Percentiles rank a stretch among this genome's conserved stretches.
phyloP scores from a whole-genome alignment of 176 grass and related monocot species.

The Musa acuminata region DNA sequence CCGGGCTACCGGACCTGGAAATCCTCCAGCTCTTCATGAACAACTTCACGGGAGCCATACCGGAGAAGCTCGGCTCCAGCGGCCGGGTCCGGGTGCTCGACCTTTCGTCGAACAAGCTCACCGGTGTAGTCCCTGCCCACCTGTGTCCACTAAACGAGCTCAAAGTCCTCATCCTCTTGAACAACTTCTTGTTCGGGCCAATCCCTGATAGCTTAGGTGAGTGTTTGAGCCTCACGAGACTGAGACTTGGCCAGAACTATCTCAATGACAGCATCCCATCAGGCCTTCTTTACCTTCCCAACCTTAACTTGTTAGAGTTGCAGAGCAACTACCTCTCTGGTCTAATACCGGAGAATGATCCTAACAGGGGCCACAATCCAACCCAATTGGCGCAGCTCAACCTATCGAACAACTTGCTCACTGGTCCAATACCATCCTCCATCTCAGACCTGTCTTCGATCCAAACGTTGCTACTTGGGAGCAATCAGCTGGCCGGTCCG shows the following conservation, averaged over 20 bases:
- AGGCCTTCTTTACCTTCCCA: conserved; percentile 71
- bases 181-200: conserved; percentile 91
- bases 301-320: conserved; percentile 71
- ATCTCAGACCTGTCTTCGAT: conserved; percentile 52
- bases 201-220: conserved; percentile 51
- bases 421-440: conserved; percentile 46
- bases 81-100: conserved; percentile 56
- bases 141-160: conserved; percentile 57
- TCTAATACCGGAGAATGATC: conserved; percentile 34
- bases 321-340: conserved; percentile 93
- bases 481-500: conserved; percentile 43
- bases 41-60: conserved; percentile 83
- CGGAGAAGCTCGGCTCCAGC: conserved; percentile 35
- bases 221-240: conserved; percentile 63
- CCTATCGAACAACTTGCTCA: conserved; percentile 73
- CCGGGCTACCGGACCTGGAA: conserved; percentile 47
- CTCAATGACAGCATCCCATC: conserved; percentile 84
- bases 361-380: not conserved
- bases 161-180: conserved; percentile 66
- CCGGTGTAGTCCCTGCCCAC: conserved; percentile 54
- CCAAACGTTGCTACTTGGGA: conserved; percentile 54
- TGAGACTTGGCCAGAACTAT: conserved; percentile 91
- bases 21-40: conserved; percentile 98
- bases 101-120: conserved; percentile 73
- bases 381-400: conserved; percentile 79